Evolutionary conservation across 495 filamentous ascomycete species (phyloP), one percentile per base, ranked within the genome.

Genomic region (Aspergillus sclerotioniger): DNA sequence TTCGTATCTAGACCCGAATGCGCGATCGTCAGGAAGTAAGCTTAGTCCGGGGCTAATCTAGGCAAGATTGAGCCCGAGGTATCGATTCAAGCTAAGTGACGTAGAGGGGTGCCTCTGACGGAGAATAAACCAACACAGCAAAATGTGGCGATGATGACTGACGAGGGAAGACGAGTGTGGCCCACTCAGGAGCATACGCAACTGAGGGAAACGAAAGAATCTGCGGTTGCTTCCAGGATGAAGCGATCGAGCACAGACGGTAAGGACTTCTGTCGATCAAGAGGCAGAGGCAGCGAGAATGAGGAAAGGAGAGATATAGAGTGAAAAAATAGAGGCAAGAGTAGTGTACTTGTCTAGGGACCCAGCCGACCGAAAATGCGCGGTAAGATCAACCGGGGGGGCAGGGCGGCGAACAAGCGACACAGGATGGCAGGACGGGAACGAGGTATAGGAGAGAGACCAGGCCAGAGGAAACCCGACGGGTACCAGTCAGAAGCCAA

Each of bases 341-440:
- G 50, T 61, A 58, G 31, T 46, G 33, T 45, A 59, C 62, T 56
- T 51, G 58, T 57, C 33, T 32, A 19, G 47, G 43, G 45, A 63
- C 53, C 58, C 58, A 58, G 48, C 57, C 39, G 59, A 57, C 31
- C 56, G 51, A 53, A 58, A 59, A 60, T 60, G 70, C 68, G 68
- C 68, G 62, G 59, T 63, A 57, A 51, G 61, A 70, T 68, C 57
- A 60, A 50, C 61, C 44, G 53, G 52, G 46, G 46, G 68, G 54
- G 59, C 48, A 54, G 60, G 59, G 67, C 63, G 69, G 73, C 70
- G 69, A 25, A 71, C 66, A 69, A 64, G 67, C 54, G 65, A 69
- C 67, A 65, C 63, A 57, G 67, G 47, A 61, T 67, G 65, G 64
- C 58, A 63, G 61, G 65, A 65, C 63, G 61, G 59, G 56, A 70